phyloP scores from a whole-genome alignment of 2,329 filamentous ascomycete genomes.

The Stagonosporopsis tanaceti region DNA sequence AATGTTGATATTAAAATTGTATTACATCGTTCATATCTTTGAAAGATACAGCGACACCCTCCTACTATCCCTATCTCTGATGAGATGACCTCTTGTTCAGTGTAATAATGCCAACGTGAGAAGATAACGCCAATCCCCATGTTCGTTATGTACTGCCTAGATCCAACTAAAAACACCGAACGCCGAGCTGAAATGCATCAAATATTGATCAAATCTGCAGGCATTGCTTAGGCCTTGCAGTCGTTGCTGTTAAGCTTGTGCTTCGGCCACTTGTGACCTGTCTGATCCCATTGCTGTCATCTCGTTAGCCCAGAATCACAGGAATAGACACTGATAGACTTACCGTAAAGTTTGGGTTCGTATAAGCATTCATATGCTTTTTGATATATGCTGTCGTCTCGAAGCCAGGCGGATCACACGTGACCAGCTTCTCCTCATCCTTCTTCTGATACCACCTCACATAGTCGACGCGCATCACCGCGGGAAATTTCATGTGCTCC shows the following conservation, averaged over 20 bases:
- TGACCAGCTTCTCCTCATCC: constrained; percentile 57
- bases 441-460: constrained; percentile 63
- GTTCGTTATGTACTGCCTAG: not conserved
- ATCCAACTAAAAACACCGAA: constrained; percentile 1
- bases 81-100: too few relatives aligned
- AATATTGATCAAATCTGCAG: not conserved
- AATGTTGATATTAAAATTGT: too few relatives aligned
- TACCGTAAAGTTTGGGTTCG: constrained; percentile 61
- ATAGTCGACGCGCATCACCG: constrained; percentile 63
- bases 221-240: constrained; percentile 29
- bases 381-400: constrained; percentile 62
- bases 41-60: too few relatives aligned
- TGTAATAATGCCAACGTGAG: not conserved
- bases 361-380: constrained; percentile 57
- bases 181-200: constrained; percentile 11
- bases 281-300: constrained; percentile 42
- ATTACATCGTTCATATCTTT: too few relatives aligned
- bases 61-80: too few relatives aligned
- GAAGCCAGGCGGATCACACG: constrained; percentile 63
- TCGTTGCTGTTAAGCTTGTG: constrained; percentile 53
- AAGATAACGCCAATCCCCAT: not conserved
- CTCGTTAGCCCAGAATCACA: constrained; percentile 3
- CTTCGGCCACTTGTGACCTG: constrained; percentile 51
- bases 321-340: constrained; percentile 29
- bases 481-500: constrained; percentile 57